Evolutionary conservation across 2,329 filamentous ascomycete genomes (phyloP).

Genomic region (Leptographium wingfieldii): DNA sequence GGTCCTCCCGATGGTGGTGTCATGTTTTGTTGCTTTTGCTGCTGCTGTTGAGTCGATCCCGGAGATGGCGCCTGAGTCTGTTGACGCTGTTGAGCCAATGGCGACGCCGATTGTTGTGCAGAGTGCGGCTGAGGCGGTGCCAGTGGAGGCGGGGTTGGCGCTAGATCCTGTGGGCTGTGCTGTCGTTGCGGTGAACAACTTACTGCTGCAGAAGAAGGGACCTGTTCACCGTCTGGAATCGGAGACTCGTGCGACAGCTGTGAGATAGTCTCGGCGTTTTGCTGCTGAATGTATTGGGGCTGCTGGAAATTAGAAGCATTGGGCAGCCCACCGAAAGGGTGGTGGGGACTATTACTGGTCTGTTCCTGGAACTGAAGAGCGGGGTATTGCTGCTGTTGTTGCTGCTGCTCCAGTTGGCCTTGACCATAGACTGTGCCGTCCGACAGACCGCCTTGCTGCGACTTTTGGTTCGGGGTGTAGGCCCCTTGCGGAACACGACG

Average conservation of each 20-base stretch:
- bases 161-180: slow-evolving; percentile 10
- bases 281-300: slow-evolving; percentile 22
- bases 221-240: slow-evolving; percentile 34
- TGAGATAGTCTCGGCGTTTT: slow-evolving; percentile 47
- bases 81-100: neutral
- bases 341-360: slow-evolving; percentile 18
- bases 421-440: slow-evolving; percentile 12
- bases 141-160: slow-evolving; percentile 9
- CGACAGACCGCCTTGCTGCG: slow-evolving; percentile 20
- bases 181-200: slow-evolving; percentile 24
- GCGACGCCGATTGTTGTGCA: slow-evolving; percentile 10
- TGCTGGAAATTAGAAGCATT: slow-evolving; percentile 15
- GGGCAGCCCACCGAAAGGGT: slow-evolving; percentile 19
- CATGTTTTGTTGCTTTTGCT: slow-evolving; percentile 25
- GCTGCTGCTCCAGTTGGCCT: slow-evolving; percentile 11
- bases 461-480: slow-evolving; percentile 21
- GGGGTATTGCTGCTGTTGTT: slow-evolving; percentile 25
- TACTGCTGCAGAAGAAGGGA: slow-evolving; percentile 14
- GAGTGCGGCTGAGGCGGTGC: slow-evolving; percentile 21
- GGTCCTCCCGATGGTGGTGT: slow-evolving; percentile 30
- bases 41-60: neutral
- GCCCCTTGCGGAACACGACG: slow-evolving; percentile 19
- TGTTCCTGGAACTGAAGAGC: slow-evolving; percentile 9
- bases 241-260: slow-evolving; percentile 51
- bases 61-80: neutral